phyloP scores from a whole-genome alignment of 75 land plant genomes.

The Larix kaempferi region DNA sequence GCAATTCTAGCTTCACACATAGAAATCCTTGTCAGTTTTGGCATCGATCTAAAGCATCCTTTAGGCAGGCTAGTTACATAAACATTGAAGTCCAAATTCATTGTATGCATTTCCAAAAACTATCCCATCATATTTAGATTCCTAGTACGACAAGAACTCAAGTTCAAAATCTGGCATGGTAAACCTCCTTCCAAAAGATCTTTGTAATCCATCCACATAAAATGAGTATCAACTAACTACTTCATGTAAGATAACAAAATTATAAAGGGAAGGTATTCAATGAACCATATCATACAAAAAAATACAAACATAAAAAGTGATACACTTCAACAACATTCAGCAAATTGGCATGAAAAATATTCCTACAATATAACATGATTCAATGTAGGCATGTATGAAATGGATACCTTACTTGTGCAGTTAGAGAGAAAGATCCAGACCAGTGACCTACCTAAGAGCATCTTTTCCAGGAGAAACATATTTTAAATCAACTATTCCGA shows the following conservation, averaged over 20 bases:
- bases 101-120: conserved; percentile 51
- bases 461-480: conserved; percentile 49
- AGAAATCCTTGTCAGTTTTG: conserved; percentile 61
- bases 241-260: not conserved
- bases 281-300: not conserved
- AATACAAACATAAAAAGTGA: not conserved
- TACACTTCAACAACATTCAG: not conserved
- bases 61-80: conserved; percentile 53
- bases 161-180: conserved; percentile 48
- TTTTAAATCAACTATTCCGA: conserved; percentile 52
- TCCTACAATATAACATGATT: not conserved
- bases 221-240: not conserved
- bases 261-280: not conserved
- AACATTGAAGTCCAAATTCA: conserved; percentile 64
- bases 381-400: not conserved
- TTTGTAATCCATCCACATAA: conserved; percentile 22
- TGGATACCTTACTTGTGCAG: not conserved
- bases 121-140: conserved; percentile 66
- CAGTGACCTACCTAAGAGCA: conserved; percentile 46
- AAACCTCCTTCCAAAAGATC: conserved; percentile 64
- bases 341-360: not conserved
- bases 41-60: conserved; percentile 73
- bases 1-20: conserved; percentile 72
- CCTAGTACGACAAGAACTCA: conserved; percentile 51
- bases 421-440: conserved; percentile 5